Conservation (phyloP, 352 stramenopile genomes). For the Aphanomyces invadans region DNA sequence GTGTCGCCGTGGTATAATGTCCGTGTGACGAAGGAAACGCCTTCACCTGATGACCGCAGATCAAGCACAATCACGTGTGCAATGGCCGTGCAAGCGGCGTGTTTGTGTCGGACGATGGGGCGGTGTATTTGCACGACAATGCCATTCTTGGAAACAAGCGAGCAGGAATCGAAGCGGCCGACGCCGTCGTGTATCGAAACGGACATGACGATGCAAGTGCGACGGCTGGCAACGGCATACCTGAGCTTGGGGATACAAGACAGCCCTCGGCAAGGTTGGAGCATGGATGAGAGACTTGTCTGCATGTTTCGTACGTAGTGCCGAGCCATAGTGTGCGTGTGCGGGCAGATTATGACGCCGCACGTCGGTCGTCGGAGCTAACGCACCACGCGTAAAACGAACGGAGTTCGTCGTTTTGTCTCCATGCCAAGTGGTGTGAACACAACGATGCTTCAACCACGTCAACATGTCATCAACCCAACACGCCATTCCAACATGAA, state of each 20-base stretch:
- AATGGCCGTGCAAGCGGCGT: slow-evolving; percentile 12
- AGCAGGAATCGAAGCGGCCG: background rate
- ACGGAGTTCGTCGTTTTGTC: no score
- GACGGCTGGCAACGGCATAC: background rate
- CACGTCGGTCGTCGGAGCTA: no score
- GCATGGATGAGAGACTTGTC: background rate
- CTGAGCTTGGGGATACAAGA: background rate
- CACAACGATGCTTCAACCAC: no score
- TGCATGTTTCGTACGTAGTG: no score
- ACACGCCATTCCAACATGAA: no score
- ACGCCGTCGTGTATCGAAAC: background rate
- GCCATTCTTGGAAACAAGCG: background rate
- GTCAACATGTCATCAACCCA: no score
- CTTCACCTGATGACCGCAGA: background rate
- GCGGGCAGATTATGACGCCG: no score
- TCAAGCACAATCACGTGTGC: slow-evolving; percentile 7
- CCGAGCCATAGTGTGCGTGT: no score
- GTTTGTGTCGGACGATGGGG: slow-evolving; percentile 1
- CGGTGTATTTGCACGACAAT: background rate
- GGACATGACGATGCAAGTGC: background rate
- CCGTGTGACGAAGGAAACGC: background rate
- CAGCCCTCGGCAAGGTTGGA: background rate
- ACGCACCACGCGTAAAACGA: no score
- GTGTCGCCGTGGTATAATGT: background rate
- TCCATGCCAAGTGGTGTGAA: no score